Base-by-base conservation (phyloP, 129 eudicot species). In the Arctium lappa region DNA sequence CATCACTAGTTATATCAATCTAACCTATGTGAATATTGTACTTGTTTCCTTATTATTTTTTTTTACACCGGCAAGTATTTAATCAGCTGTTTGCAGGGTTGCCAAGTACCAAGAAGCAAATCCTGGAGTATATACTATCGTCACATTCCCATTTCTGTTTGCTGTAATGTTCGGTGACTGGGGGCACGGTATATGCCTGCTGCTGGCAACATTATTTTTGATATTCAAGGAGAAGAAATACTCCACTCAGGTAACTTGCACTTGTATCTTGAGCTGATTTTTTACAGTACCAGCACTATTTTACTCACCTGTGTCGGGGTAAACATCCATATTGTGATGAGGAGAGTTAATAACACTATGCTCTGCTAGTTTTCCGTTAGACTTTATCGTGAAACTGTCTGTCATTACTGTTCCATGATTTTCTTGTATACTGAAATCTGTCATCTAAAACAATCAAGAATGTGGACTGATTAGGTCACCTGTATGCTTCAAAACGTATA, bases 81-180 rank as follows among this genome's bases (percentile, higher is more conserved):
- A 74, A 72, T 76, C 70, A 70, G 46, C 34, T 70, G 16, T 79
- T 76, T 87, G 91, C 89, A 94, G 98, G 85, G 89, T 94, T 77
- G 98, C 98, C 62, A 92, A 89, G 88, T 94, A 94, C 89, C 98
- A 90, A 86, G 98, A 94, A 92, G 98, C 95, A 75, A 94, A 94
- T 86, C 97, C 98, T 81, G 91, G 89, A 83, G 98, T 94, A 37
- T 94, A 74, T 84, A 94, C 98, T 50, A 76, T 94, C 56, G 97
- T 94, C 68, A 94, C 98, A 7, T 94, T 94, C 81, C 98, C 98
- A 18, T 94, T 94, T 86, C 92, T 94, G 36, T 94, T 94, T 75
- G 98, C 98, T 12, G 98, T 94, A 81, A 94, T 94, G 97, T 94
- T 94, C 82, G 98, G 98, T 39, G 98, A 94, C 74, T 94, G 98